Evolutionary conservation across 257 asterid genomes (phyloP), one percentile per base, ranked within the genome.

Genomic region (Solanum appendiculatum): DNA sequence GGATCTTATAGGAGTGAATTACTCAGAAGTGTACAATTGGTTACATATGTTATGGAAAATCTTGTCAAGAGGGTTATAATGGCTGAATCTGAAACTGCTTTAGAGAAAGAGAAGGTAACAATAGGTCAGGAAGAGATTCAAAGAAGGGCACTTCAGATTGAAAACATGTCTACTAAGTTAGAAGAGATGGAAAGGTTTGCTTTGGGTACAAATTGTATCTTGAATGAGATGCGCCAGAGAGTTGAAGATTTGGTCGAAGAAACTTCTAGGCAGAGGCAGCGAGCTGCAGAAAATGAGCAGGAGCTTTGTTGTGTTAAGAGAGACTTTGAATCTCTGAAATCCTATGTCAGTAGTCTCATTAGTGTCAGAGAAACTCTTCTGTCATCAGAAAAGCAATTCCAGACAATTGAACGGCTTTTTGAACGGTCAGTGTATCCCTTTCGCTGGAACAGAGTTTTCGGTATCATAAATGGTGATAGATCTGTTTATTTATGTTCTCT

Each of bases 201-300:
- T 40, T 73, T 85, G 81, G 98, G 94, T 54, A 95, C 99, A 40
- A 95, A 95, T 86, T 87, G 88, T 88, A 93, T 96, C 87, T 90
- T 97, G 90, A 95, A 91, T 88, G 99, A 97, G 91, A 93, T 96
- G 99, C 93, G 94, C 46, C 97, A 93, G 88, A 93, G 99, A 91
- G 99, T 97, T 82, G 98, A 96, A 87, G 99, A 97, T 93, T 94
- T 97, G 96, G 99, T 97, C 56, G 97, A 93, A 81, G 99, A 96
- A 90, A 97, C 99, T 51, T 92, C 98, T 86, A 91, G 98, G 88
- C 99, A 97, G 90, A 92, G 98, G 92, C 95, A 93, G 88, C 90
- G 98, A 91, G 99, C 99, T 90, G 90, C 96, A 16, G 99, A 96
- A 88, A 97, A 97, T 75, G 99, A 97, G 91, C 93, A 92, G 86